A percentile compares a stretch with the other conserved stretches of the same genome.
Evolutionary conservation across 257 asterid genomes (phyloP).

Genomic region (Salvia hispanica): DNA sequence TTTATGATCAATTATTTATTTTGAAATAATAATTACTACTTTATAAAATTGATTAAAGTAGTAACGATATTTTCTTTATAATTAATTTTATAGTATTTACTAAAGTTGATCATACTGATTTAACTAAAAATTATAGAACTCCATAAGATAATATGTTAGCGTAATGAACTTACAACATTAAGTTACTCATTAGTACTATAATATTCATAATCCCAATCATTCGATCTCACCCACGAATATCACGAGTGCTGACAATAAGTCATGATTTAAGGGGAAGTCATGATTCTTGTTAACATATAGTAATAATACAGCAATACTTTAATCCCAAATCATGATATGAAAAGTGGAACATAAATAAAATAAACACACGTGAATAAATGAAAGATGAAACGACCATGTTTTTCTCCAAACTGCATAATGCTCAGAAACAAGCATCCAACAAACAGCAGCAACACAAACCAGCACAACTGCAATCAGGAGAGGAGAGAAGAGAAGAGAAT

Average conservation of each 20-base stretch:
- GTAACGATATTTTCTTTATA: no score
- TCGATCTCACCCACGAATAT: background rate
- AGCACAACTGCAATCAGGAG: constrained; percentile 39
- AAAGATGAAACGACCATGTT: background rate
- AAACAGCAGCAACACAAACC: constrained; percentile 49
- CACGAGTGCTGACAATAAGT: background rate
- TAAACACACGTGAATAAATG: background rate
- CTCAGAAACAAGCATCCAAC: constrained; percentile 48
- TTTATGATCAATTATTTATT: no score
- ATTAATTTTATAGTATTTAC: no score
- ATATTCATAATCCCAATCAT: no score
- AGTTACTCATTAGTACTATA: no score
- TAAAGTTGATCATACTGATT: no score
- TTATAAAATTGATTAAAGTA: no score
- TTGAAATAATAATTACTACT: no score
- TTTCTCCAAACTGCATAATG: background rate
- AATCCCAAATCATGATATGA: background rate
- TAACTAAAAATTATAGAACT: no score
- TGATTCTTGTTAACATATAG: background rate
- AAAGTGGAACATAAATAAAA: background rate
- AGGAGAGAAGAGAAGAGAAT: no score
- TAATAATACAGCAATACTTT: background rate
- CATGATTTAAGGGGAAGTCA: background rate
- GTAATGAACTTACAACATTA: no score
- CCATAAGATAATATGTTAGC: no score